Evolutionary conservation across 768 basidiomycete species (phyloP).

Genomic region (Lentinula sp.): DNA sequence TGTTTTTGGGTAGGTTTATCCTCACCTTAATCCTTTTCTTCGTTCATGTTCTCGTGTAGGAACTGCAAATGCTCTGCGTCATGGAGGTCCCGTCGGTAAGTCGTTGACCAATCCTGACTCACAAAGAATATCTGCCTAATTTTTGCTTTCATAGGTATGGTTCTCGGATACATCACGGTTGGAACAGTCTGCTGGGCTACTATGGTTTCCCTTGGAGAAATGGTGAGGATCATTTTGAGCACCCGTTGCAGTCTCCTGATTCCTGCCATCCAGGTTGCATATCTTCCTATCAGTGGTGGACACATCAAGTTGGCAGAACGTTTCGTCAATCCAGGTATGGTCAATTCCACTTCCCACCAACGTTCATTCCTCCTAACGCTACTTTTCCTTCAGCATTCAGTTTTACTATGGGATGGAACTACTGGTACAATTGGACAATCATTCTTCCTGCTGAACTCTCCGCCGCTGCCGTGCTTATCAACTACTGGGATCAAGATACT

Average conservation of each 20-base stretch:
- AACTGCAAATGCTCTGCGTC: slow-evolving; percentile 19
- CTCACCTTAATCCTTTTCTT: slow-evolving; percentile 29
- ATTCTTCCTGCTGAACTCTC: slow-evolving; percentile 69
- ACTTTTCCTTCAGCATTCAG: slow-evolving; percentile 2
- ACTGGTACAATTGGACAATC: slow-evolving; percentile 59
- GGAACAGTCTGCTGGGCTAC: slow-evolving; percentile 52
- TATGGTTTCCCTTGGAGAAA: slow-evolving; percentile 36
- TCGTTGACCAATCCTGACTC: neutral
- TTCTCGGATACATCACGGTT: slow-evolving; percentile 64
- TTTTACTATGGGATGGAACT: slow-evolving; percentile 48
- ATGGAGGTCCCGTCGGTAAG: slow-evolving; percentile 66
- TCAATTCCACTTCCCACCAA: slow-evolving; percentile 27
- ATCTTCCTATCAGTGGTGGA: slow-evolving; percentile 71
- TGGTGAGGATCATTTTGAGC: slow-evolving; percentile 21
- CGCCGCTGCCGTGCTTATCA: slow-evolving; percentile 71
- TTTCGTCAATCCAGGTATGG: slow-evolving; percentile 68
- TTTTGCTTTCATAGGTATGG: slow-evolving; percentile 35
- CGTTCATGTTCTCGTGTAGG: slow-evolving; percentile 2
- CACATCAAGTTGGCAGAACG: slow-evolving; percentile 80
- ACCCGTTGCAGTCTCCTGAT: neutral
- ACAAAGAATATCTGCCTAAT: neutral
- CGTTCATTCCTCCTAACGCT: neutral
- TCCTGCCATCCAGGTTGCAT: slow-evolving; percentile 43
- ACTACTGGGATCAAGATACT: slow-evolving; percentile 55
- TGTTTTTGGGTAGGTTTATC: slow-evolving; percentile 48